phyloP scores from a whole-genome alignment of 2,329 filamentous ascomycete genomes.

The Neonectria coccinea region DNA sequence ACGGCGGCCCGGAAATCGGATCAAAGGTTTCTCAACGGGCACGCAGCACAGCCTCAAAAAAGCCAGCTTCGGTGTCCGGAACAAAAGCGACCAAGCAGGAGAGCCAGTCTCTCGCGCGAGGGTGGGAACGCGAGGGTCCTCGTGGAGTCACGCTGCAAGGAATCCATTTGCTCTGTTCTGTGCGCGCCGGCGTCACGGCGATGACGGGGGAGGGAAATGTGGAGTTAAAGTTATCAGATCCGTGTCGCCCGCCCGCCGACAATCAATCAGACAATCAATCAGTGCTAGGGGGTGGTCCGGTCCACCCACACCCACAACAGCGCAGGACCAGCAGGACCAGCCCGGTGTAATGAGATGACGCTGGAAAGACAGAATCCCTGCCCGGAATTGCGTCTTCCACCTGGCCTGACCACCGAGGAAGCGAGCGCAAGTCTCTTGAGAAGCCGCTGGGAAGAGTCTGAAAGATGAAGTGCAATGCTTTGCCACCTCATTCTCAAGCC shows the following conservation, averaged over 20 bases:
- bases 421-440: background rate
- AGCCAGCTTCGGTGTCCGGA: conserved; percentile 9
- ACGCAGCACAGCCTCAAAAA: background rate
- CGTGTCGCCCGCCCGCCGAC: conserved; percentile 24
- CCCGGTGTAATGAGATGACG: background rate
- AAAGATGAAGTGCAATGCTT: background rate
- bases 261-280: background rate
- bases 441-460: background rate
- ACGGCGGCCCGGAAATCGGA: conserved; percentile 34
- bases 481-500: conserved; percentile 13
- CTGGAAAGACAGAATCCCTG: background rate
- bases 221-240: conserved; percentile 51
- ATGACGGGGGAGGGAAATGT: conserved; percentile 32
- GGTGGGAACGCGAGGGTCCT: background rate
- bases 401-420: background rate
- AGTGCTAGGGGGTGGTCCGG: background rate
- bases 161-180: conserved; percentile 24
- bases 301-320: background rate
- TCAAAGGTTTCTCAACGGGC: background rate
- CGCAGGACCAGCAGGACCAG: conserved; percentile 3
- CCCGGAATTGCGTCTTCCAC: background rate
- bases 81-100: conserved; percentile 18
- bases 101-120: conserved; percentile 28
- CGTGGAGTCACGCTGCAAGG: conserved; percentile 32
- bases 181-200: conserved; percentile 26